A percentile compares a stretch with the other conserved stretches of the same genome.
These are phyloP conservation scores for Phalaenopsis hybrid DNA, from an alignment of 116 monocot genomes.

Conservation along the genomic window DNA sequence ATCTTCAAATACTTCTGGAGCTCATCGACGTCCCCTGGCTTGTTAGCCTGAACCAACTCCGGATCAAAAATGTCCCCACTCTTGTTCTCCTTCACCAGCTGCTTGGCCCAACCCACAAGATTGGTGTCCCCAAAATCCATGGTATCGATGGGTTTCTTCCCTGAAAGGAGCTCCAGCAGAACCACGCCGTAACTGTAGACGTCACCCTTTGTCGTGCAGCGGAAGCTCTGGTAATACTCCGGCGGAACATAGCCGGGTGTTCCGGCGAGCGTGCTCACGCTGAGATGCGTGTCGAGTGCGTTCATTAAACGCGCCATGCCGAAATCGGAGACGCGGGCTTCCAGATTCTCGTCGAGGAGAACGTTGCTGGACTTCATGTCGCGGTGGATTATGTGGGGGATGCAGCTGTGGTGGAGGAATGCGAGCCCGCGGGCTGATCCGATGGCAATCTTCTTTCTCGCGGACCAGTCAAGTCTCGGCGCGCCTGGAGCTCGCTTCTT, in stretches of 20 bases:
- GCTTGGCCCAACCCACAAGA: slow-evolving; percentile 86
- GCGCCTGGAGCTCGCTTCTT: slow-evolving; percentile 1
- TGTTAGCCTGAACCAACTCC: slow-evolving; percentile 16
- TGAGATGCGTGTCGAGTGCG: slow-evolving; percentile 78
- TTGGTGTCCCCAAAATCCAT: slow-evolving; percentile 79
- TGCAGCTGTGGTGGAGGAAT: slow-evolving; percentile 93
- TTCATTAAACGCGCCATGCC: slow-evolving; percentile 89
- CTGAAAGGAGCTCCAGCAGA: slow-evolving; percentile 73
- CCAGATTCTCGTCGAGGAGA: slow-evolving; percentile 59
- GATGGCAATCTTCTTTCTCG: slow-evolving; percentile 79
- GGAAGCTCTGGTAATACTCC: slow-evolving; percentile 94
- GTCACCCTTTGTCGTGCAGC: slow-evolving; percentile 88
- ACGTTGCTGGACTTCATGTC: slow-evolving; percentile 99
- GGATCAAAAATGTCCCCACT: slow-evolving; percentile 63
- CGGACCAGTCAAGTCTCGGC: slow-evolving; percentile 43
- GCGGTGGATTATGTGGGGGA: slow-evolving; percentile 92
- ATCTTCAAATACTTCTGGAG: slow-evolving; percentile 61
- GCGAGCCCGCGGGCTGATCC: slow-evolving; percentile 79
- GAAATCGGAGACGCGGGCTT: slow-evolving; percentile 78
- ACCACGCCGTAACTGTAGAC: slow-evolving; percentile 90
- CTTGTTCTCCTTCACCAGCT: slow-evolving; percentile 55
- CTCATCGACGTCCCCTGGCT: slow-evolving; percentile 34
- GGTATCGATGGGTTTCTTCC: slow-evolving; percentile 68
- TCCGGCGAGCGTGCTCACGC: slow-evolving; percentile 79
- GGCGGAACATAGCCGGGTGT: slow-evolving; percentile 96